A percentile compares a stretch with the other conserved stretches of the same genome.
Evolutionary conservation across 108 stramenopile species (phyloP).

Genomic region (Cyclotella choctawhatcheeana): DNA sequence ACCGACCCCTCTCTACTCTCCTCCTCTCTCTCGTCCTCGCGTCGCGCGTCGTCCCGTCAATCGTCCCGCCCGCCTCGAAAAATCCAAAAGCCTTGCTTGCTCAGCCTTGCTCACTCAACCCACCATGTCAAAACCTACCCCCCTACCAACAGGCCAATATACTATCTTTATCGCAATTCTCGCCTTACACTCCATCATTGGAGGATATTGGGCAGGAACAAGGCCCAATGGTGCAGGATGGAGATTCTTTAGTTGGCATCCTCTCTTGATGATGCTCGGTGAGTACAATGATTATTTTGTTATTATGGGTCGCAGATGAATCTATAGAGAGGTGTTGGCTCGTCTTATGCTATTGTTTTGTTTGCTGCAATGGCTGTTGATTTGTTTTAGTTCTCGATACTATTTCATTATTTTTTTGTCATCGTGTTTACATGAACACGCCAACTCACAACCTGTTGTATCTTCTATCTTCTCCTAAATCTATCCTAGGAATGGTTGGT

Average conservation of each 20-base stretch:
- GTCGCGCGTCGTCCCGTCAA: no score
- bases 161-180: slow-evolving; percentile 22
- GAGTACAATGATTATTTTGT: background rate
- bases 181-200: slow-evolving; percentile 28
- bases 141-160: slow-evolving; percentile 41
- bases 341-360: no score
- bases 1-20: no score
- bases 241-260: slow-evolving; percentile 84
- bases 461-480: background rate
- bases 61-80: no score
- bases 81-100: no score
- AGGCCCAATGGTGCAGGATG: slow-evolving; percentile 65
- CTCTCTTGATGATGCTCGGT: slow-evolving; percentile 76
- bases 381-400: no score
- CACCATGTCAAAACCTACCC: slow-evolving; percentile 37
- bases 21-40: no score
- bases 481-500: slow-evolving; percentile 70
- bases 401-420: no score
- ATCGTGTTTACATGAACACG: background rate
- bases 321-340: background rate
- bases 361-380: no score
- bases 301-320: background rate
- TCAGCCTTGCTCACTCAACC: no score
- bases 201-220: slow-evolving; percentile 55
- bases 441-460: background rate